Percentiles rank a stretch among this genome's conserved stretches.
Evolutionary conservation across 176 grass and related monocot species (phyloP).

Genomic region (Zoysia pacifica): DNA sequence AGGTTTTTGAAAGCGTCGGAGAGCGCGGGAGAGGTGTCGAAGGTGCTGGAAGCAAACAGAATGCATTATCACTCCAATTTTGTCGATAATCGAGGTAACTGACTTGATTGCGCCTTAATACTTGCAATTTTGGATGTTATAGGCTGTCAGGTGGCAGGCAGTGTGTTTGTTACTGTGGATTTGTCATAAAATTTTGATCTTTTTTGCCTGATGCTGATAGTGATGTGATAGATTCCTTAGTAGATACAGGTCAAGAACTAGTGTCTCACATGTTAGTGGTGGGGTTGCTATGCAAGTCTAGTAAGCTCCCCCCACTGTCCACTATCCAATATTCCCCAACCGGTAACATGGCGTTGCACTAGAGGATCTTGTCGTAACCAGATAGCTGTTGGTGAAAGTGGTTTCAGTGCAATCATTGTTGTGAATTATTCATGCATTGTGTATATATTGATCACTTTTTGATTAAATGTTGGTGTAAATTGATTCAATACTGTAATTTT

Average conservation of each 20-base stretch:
- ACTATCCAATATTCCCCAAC: constrained; percentile 23
- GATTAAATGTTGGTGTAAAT: background rate
- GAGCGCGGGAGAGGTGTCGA: constrained; percentile 83
- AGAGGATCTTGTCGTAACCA: constrained; percentile 29
- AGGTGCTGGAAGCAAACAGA: constrained; percentile 84
- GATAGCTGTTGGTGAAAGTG: background rate
- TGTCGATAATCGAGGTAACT: constrained; percentile 75
- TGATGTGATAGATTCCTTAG: constrained; percentile 48
- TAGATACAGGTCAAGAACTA: constrained; percentile 42
- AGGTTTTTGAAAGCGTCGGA: constrained; percentile 84
- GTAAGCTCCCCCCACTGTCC: constrained; percentile 31
- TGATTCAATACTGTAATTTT: background rate
- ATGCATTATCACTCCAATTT: constrained; percentile 99
- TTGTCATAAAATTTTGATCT: constrained; percentile 14
- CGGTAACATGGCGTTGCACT: background rate
- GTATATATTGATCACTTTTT: background rate
- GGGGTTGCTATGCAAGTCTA: constrained; percentile 27
- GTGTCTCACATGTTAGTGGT: constrained; percentile 26
- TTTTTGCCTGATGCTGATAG: constrained; percentile 31
- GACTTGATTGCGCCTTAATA: constrained; percentile 31
- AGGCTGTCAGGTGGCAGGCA: constrained; percentile 3
- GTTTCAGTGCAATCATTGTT: constrained; percentile 21
- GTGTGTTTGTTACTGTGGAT: constrained; percentile 12
- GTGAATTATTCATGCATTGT: background rate
- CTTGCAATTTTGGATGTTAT: constrained; percentile 35